Base-by-base conservation (phyloP, 2,329 filamentous ascomycete genomes). In the Colletotrichum lentis region DNA sequence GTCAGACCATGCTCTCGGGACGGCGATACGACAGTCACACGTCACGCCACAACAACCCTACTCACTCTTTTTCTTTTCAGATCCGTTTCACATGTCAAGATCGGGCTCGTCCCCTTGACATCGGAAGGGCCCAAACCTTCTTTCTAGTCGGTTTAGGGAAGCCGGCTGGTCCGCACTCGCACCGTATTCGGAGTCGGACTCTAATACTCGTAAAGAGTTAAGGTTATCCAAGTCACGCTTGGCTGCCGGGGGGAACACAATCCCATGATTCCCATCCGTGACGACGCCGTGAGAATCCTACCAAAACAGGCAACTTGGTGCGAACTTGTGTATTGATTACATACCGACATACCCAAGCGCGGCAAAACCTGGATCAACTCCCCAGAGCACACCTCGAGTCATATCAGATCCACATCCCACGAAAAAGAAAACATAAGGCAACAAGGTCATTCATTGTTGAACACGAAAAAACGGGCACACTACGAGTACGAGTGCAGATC, bases 21-120 rank as follows among this genome's bases (percentile, higher is more conserved):
- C 44, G 54, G 31, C 4, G 8, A 31, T 10, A 10, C 7, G 27
- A 6, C 7, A 35, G 31, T 35, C 46, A 6, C 16, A 27, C 44
- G 31, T 49, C 12, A 27, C 20, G 12, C 24, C 41, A 31, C 8
- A 8, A 8, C 1, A 31, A 8, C 8, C 7, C 5, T 31, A 31
- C 1, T 31, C 27, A 27, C 8, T 31, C 27, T 10, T 37, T 24
- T 24, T 24, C 24, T 22, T 18, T 31, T 16, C 24, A 52, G 22
- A 7, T 24, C 31, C 8, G 44, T 58, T 64, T 64, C 62, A 52
- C 53, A 52, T 37, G 24, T 58, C 18, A 14, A 58, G 35, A 50
- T 16, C 18, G 49, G 18, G n/a, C 18, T 22, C 43, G 8, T 52
- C 35, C 14, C 8, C 12, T 44, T 20, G 24, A 39, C 6, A 16